Percentiles rank a stretch among this genome's conserved stretches.
These are phyloP conservation scores for Neoascochyta sp. DNA, from an alignment of 2,329 filamentous ascomycete genomes.

Conservation along the genomic window DNA sequence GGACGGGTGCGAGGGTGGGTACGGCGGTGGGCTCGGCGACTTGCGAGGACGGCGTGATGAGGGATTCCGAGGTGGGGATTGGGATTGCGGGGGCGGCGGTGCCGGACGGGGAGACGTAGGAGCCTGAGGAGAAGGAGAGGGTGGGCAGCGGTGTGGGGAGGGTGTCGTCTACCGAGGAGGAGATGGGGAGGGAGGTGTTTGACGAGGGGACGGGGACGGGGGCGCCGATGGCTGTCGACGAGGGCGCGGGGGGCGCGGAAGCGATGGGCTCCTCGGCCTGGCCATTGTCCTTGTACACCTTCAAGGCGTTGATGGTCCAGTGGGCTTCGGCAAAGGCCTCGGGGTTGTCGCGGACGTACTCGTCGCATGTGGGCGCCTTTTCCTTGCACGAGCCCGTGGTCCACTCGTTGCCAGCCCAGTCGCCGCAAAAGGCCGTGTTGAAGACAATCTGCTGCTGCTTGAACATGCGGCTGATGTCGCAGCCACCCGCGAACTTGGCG, in stretches of 20 bases:
- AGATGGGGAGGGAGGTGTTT: slow-evolving; percentile 4
- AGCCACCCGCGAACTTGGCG: slow-evolving; percentile 64
- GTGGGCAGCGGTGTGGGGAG: slow-evolving; percentile 7
- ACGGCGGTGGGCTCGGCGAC: slow-evolving; percentile 2
- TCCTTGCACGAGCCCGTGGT: slow-evolving; percentile 55
- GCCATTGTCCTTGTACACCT: slow-evolving; percentile 37
- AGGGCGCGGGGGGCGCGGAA: slow-evolving; percentile 8
- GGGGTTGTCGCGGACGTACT: slow-evolving; percentile 70
- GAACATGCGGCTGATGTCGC: slow-evolving; percentile 70
- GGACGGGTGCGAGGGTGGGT: slow-evolving; percentile 3
- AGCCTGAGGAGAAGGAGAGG: slow-evolving; percentile 3
- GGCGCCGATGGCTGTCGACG: slow-evolving; percentile 10
- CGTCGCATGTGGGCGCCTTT: slow-evolving; percentile 62
- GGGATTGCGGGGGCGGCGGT: slow-evolving; percentile 2
- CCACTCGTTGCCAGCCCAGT: slow-evolving; percentile 73
- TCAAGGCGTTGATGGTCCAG: slow-evolving; percentile 61
- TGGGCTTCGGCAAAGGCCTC: slow-evolving; percentile 67
- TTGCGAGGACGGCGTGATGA: neutral
- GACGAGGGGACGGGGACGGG: slow-evolving; percentile 11
- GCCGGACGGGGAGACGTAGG: slow-evolving; percentile 2
- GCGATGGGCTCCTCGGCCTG: slow-evolving; percentile 8
- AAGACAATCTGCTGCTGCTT: slow-evolving; percentile 70
- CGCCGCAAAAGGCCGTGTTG: slow-evolving; percentile 81
- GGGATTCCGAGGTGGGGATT: slow-evolving; percentile 1
- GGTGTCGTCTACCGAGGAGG: slow-evolving; percentile 6